Conservation (phyloP, 441 rosid genomes). For the Populus hybrid region DNA sequence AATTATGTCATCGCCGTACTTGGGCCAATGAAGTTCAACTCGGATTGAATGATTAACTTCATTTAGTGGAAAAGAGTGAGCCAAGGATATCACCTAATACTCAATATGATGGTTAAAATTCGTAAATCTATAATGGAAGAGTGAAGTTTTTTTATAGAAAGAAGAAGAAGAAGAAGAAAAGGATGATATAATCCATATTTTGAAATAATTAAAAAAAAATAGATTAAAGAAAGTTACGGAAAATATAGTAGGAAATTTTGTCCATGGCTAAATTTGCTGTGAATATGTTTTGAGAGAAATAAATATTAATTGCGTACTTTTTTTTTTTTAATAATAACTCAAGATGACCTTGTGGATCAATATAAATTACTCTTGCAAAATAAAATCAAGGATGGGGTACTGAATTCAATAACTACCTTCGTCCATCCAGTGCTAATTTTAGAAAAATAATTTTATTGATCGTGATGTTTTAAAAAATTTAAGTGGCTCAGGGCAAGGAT, state of each 20-base stretch:
- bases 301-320: background rate
- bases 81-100: constrained; percentile 6
- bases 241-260: background rate
- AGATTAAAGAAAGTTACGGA: background rate
- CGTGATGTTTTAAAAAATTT: no score
- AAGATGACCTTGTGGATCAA: no score
- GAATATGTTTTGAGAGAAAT: background rate
- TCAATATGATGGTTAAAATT: constrained; percentile 20
- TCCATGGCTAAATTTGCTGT: background rate
- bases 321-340: no score
- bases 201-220: background rate
- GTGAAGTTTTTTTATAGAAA: background rate
- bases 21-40: constrained; percentile 7
- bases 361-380: no score
- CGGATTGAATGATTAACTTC: constrained; percentile 27
- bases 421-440: no score
- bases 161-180: background rate
- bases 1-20: constrained; percentile 29
- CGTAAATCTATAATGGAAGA: background rate
- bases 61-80: constrained; percentile 22
- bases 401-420: no score
- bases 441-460: no score
- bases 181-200: background rate
- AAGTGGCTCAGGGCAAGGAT: no score
- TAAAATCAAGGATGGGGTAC: no score